Evolutionary conservation across 108 stramenopile species (phyloP), one percentile per base, ranked within the genome.

Genomic region (Hondaea fermentalgiana): DNA sequence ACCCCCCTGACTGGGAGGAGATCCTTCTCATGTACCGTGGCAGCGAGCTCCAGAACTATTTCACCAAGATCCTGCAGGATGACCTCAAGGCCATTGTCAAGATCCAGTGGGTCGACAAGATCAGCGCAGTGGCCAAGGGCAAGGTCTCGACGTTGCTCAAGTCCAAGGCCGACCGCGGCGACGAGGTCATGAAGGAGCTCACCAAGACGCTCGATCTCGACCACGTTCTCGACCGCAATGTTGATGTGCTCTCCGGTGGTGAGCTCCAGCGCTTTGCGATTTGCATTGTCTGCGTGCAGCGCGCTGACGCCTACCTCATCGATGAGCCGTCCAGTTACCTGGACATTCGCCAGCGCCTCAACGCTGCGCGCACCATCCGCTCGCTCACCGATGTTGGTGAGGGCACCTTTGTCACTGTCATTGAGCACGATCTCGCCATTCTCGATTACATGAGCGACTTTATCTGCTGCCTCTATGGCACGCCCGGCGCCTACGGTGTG

Each of bases 351-450:
- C 99, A 99, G 91, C 94, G 99, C 87, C 90, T 99, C 59, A 97
- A 96, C 69, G 99, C 98, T 4, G 98, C 98, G 6, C 93, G 94
- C 76, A 96, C 97, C 94, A 99, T 99, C 91, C 96, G 99, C 21
- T 90, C 95, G 88, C 92, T 99, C 53, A 91, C 98, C 89, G 91
- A 90, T 72, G 44, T 42, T 19, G 76, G 60, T 49, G 49, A 45
- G 35, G 16, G 25, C 72, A 92, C 88, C 58, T 99, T 97, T 87
- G 98, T 98, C 49, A 88, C 98, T 42, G 97, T 97, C 60, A 98
- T 99, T 88, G 98, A 99, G 96, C 99, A 99, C 95, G 99, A 99
- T 94, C 94, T 99, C 89, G 98, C 99, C 60, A 98, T 99, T 55
- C 93, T 99, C 87, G 99, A 99, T 93, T 98, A 99, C 92, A 91